Evolutionary conservation across 805 yeast genomes (phyloP).

Genomic region (Pichia cephalocereana): DNA sequence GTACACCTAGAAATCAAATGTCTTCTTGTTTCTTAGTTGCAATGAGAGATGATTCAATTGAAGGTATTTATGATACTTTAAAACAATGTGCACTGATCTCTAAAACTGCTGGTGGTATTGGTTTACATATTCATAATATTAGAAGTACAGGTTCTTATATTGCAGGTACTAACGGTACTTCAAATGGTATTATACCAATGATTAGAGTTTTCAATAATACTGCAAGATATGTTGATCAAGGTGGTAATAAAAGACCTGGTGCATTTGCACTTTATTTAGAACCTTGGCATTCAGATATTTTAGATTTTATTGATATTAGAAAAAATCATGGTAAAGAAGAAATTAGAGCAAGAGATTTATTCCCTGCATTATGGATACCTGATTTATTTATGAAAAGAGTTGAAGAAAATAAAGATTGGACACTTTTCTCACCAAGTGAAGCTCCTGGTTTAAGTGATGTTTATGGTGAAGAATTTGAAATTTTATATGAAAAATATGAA

Average conservation of each 20-base stretch:
- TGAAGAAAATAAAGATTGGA: slow-evolving; percentile 71
- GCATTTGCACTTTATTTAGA: slow-evolving; percentile 91
- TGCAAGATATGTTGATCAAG: slow-evolving; percentile 96
- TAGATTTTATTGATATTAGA: slow-evolving; percentile 76
- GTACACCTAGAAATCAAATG: slow-evolving; percentile 78
- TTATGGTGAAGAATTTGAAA: slow-evolving; percentile 77
- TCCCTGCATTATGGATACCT: slow-evolving; percentile 91
- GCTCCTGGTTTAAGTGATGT: slow-evolving; percentile 79
- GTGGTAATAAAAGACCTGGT: slow-evolving; percentile 97
- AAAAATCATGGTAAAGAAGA: slow-evolving; percentile 96
- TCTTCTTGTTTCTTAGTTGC: slow-evolving; percentile 90
- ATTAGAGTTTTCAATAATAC: slow-evolving; percentile 89
- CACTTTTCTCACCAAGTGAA: slow-evolving; percentile 79
- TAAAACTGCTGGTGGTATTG: slow-evolving; percentile 94
- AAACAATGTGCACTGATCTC: slow-evolving; percentile 85
- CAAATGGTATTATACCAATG: slow-evolving; percentile 95
- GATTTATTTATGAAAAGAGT: slow-evolving; percentile 92
- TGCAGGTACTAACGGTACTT: slow-evolving; percentile 86
- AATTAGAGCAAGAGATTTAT: slow-evolving; percentile 83
- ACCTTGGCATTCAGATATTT: slow-evolving; percentile 95
- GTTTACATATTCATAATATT: slow-evolving; percentile 79
- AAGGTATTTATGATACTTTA: slow-evolving; percentile 86
- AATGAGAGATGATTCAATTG: slow-evolving; percentile 91
- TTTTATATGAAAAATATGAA: slow-evolving; percentile 66
- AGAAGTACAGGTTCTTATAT: slow-evolving; percentile 85